Base-by-base conservation (phyloP, 805 yeast genomes). In the Kuraishia capsulata region DNA sequence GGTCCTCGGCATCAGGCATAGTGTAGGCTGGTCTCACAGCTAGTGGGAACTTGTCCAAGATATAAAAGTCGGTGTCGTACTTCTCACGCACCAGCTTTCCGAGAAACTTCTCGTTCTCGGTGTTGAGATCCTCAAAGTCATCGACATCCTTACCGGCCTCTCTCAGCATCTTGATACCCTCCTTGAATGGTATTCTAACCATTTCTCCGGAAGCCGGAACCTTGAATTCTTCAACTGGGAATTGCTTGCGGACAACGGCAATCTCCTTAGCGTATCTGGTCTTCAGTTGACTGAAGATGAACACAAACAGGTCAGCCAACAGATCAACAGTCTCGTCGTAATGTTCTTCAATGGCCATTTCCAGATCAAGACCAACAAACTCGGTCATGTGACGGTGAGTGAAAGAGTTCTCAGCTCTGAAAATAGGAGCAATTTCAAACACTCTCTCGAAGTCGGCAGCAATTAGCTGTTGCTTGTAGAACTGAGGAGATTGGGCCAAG, bases 361-460 rank as follows among this genome's bases (percentile, higher is more conserved):
- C 99, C 66, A 92, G 66, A 71, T 92, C 99, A 53, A 94, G 78
- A 42, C 99, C 99, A 44, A 83, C 84, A 62, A 92, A 92, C 66
- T 92, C 99, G 41, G 99, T 92, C 95, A 92, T 81, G 65, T 92
- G 99, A 69, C 99, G 89, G 64, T 92, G 97, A 17, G 98, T 90
- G 71, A 92, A 89, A 44, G 97, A 90, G 73, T 92, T 90, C 65
- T 92, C 99, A 41, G 99, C 99, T 67, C 99, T 79, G 76, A 92
- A 92, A 33, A 92, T 97, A 28, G 99, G 97, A 2, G 92, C 97
- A 54, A 92, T 74, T 69, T 92, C 99, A 59, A 78, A 92, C 36
- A 92, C 99, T 54, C 77, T 78, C 70, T 92, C 98, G 53, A 90
- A 92, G 68, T 92, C 99, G 43, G 95, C 94, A 35, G 97, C 96